A percentile compares a stretch with the other conserved stretches of the same genome.
Conservation (phyloP, 2,329 filamentous ascomycete species). For the Lojkania enalia region DNA sequence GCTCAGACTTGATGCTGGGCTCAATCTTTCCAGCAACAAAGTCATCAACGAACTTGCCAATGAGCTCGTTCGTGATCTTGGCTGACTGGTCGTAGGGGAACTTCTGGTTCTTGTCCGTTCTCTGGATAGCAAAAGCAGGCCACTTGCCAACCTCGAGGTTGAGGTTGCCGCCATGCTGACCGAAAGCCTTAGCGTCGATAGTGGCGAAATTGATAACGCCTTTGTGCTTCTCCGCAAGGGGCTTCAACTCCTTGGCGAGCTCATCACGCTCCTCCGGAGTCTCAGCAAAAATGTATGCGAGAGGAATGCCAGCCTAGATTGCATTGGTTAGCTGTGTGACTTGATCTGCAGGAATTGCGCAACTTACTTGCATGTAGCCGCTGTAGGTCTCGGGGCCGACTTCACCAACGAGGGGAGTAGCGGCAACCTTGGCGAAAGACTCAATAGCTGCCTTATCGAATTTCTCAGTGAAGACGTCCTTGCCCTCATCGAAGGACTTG, state of each 20-base stretch:
- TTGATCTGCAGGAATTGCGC: slow-evolving; percentile 36
- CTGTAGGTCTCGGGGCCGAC: slow-evolving; percentile 96
- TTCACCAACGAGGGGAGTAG: slow-evolving; percentile 91
- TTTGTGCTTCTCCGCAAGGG: slow-evolving; percentile 87
- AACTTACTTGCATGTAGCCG: slow-evolving; percentile 76
- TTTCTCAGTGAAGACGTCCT: slow-evolving; percentile 78
- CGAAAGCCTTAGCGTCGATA: slow-evolving; percentile 92
- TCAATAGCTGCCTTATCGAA: slow-evolving; percentile 81
- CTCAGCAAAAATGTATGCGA: slow-evolving; percentile 98
- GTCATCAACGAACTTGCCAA: slow-evolving; percentile 82
- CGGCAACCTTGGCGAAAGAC: slow-evolving; percentile 79
- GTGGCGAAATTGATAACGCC: slow-evolving; percentile 97
- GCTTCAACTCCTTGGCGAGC: slow-evolving; percentile 76
- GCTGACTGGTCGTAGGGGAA: slow-evolving; percentile 88
- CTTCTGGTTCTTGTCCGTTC: slow-evolving; percentile 93
- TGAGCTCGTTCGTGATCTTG: slow-evolving; percentile 72
- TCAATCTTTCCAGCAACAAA: slow-evolving; percentile 86
- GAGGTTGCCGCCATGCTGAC: slow-evolving; percentile 92
- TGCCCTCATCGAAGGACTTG: slow-evolving; percentile 98
- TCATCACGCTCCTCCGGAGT: slow-evolving; percentile 83
- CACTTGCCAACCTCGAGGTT: slow-evolving; percentile 96
- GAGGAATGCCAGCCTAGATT: slow-evolving; percentile 72
- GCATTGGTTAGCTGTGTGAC: slow-evolving; percentile 12
- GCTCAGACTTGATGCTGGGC: slow-evolving; percentile 98
- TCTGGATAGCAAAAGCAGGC: slow-evolving; percentile 97